Evolutionary conservation across 495 filamentous ascomycete species (phyloP).

Genomic region (Hamigera avellanea): DNA sequence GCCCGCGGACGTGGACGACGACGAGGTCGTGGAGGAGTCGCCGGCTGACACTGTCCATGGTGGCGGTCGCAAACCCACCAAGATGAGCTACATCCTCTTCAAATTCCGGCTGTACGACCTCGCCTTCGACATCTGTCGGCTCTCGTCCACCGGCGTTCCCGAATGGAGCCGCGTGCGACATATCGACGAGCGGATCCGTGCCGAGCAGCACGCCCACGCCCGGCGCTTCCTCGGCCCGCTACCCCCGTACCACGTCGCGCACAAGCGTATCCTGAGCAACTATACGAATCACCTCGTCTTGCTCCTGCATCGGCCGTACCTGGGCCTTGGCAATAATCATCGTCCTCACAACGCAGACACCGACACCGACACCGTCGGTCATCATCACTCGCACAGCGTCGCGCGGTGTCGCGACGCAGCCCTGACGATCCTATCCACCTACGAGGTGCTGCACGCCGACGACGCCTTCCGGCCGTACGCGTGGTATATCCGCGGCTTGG

Average conservation of each 20-base stretch:
- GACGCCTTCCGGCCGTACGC: conserved; percentile 1
- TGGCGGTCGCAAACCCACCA: neutral
- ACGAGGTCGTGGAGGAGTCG: too few relatives aligned
- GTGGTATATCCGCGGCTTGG: conserved; percentile 4
- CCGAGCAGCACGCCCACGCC: neutral
- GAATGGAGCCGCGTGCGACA: too few relatives aligned
- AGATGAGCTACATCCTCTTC: conserved; percentile 6
- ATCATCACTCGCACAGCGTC: neutral
- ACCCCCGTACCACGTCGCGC: conserved; percentile 4
- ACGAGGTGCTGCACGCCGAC: neutral
- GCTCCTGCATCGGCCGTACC: neutral
- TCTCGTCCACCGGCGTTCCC: too few relatives aligned
- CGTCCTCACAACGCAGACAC: too few relatives aligned
- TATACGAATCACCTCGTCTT: conserved; percentile 6
- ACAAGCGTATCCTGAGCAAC: conserved; percentile 5
- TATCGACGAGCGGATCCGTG: conserved; percentile 1
- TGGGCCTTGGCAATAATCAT: too few relatives aligned
- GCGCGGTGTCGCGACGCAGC: conserved; percentile 3
- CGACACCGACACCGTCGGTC: too few relatives aligned
- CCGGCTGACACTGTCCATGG: too few relatives aligned
- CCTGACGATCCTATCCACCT: conserved; percentile 2
- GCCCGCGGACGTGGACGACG: too few relatives aligned
- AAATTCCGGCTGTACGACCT: conserved; percentile 7
- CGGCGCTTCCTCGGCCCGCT: conserved; percentile 1
- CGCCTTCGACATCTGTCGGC: conserved; percentile 4